Base-by-base conservation (phyloP, 306 rosid genomes). In the Gleditsia sinensis region DNA sequence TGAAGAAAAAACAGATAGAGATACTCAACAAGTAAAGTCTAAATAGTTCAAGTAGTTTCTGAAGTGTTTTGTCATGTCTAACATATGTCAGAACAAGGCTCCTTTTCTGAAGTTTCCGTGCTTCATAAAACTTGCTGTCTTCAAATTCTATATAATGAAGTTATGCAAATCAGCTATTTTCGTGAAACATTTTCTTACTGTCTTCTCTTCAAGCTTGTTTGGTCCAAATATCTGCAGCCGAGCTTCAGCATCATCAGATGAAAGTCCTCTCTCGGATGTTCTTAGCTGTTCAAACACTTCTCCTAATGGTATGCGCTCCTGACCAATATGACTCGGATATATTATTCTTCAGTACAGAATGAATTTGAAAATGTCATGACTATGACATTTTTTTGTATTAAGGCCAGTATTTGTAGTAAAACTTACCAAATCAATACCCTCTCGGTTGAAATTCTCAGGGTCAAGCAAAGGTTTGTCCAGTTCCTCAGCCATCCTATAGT, bases 171-270 rank as follows among this genome's bases (percentile, higher is more conserved):
- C 6, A 43, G 12, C 54, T 50, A 51, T 24, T 73, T 72, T 59
- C 1, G 9, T 42, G 50, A 78, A 69, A 34, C 2, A 14, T 0
- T 33, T 56, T 60, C 88, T 78, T 77, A 92, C 97, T 68, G 90
- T 85, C 76, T 80, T 89, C 87, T 92, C 97, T 82, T 89, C 90
- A 33, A 92, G 97, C 82, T 53, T 86, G 80, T 92, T 92, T 50
- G 75, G 88, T 32, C 97, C 97, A 78, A 92, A 92, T 74, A 92
- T 89, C 27, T 13, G 23, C 68, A 83, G 61, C 49, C 97, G 85
- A 61, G 84, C 90, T 78, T 86, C 91, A 55, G 91, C 97, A 78
- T 92, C 97, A 7, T 83, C 91, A 2, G 91, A 82, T 5, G 97
- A 83, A 78, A 92, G 97, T 76, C 97, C 97, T 67, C 61, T 20